A percentile compares a stretch with the other conserved stretches of the same genome.
phyloP scores from a whole-genome alignment of 257 asterid species.

The Haberlea rhodopensis region DNA sequence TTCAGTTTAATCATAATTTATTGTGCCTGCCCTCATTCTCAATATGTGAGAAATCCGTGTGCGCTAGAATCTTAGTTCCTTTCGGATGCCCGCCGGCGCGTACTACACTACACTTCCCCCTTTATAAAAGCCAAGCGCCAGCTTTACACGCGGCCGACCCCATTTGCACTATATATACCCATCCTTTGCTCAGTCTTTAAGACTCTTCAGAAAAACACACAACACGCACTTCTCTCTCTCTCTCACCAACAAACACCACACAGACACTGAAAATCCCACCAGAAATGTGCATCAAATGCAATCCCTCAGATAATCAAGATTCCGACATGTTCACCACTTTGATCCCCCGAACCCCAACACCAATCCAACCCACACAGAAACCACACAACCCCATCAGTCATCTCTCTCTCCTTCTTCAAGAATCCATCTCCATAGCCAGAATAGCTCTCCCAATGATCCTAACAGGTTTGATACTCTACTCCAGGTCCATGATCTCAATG shows the following conservation, averaged over 20 bases:
- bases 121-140: neutral
- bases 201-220: neutral
- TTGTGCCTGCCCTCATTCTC: too few species aligned
- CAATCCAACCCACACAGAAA: neutral
- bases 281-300: neutral
- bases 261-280: constrained; percentile 22
- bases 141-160: neutral
- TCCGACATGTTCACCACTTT: constrained; percentile 37
- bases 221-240: neutral
- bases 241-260: constrained; percentile 15
- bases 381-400: constrained; percentile 25
- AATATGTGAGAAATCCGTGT: neutral
- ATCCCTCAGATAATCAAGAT: constrained; percentile 22
- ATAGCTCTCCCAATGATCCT: constrained; percentile 74
- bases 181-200: neutral
- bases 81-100: neutral
- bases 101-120: neutral
- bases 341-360: constrained; percentile 48
- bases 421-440: constrained; percentile 39
- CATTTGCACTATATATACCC: neutral
- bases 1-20: too few species aligned
- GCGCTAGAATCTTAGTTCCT: neutral
- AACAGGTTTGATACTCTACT: constrained; percentile 69
- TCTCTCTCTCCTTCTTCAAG: constrained; percentile 37
- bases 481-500: constrained; percentile 85